Evolutionary conservation across 257 asterid species (phyloP).

Genomic region (Buddleja alternifolia): DNA sequence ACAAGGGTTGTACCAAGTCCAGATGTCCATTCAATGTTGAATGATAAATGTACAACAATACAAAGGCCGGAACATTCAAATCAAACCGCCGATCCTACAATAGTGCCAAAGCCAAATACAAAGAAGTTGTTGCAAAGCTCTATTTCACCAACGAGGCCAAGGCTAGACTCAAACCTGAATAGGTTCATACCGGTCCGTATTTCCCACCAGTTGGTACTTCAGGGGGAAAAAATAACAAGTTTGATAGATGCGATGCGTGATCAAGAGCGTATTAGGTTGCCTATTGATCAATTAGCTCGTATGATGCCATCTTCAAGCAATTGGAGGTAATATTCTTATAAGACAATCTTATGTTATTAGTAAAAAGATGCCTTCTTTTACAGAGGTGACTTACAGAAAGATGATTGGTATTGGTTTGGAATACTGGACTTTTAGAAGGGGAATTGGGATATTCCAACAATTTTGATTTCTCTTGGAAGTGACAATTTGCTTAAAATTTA

Average conservation of each 20-base stretch:
- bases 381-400: neutral
- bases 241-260: constrained; percentile 21
- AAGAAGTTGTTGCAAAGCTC: constrained; percentile 2
- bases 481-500: neutral
- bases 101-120: constrained; percentile 6
- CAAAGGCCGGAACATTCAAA: constrained; percentile 14
- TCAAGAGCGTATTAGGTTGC: constrained; percentile 28
- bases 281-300: constrained; percentile 31
- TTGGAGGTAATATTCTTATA: constrained; percentile 36
- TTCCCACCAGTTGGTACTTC: neutral
- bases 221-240: constrained; percentile 11
- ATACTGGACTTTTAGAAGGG: neutral
- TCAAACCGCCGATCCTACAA: constrained; percentile 6
- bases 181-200: neutral
- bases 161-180: neutral
- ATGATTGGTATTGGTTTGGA: neutral
- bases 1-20: neutral
- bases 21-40: constrained; percentile 23
- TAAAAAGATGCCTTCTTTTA: neutral
- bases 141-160: constrained; percentile 18
- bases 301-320: constrained; percentile 34
- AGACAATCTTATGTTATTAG: neutral
- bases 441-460: neutral
- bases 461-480: neutral
- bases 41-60: constrained; percentile 6